Evolutionary conservation across 2,329 filamentous ascomycete genomes (phyloP).

Genomic region (Mycosphaerella sp.): DNA sequence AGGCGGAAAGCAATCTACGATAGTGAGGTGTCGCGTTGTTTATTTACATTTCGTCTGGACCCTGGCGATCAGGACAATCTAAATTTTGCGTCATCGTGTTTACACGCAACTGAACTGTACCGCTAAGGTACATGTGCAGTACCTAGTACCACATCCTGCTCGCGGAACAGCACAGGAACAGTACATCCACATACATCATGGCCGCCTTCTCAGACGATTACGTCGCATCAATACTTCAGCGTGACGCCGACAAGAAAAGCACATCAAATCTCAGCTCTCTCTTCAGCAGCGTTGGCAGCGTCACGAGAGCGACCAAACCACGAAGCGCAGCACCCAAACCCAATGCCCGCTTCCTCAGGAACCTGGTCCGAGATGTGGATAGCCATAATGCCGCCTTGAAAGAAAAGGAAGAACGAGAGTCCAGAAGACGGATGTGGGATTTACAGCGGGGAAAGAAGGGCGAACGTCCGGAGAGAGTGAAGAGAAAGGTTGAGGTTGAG

Average conservation of each 20-base stretch:
- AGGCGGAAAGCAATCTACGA: too few species aligned
- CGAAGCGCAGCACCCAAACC: slow-evolving; percentile 60
- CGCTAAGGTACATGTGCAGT: neutral
- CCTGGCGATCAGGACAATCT: neutral
- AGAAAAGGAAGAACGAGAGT: slow-evolving; percentile 76
- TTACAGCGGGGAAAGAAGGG: slow-evolving; percentile 34
- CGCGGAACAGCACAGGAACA: neutral
- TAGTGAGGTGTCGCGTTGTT: neutral
- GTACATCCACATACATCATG: neutral
- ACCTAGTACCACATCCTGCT: neutral
- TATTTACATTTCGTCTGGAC: neutral
- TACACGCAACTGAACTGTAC: too few species aligned
- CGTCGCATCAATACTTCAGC: slow-evolving; percentile 68
- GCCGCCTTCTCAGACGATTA: slow-evolving; percentile 58
- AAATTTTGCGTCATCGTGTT: neutral
- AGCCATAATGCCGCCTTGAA: slow-evolving; percentile 81
- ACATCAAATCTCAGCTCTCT: neutral
- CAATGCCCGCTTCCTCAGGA: slow-evolving; percentile 81
- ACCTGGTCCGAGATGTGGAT: slow-evolving; percentile 83
- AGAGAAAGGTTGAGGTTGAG: slow-evolving; percentile 1
- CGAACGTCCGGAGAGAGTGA: neutral
- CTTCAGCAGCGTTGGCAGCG: slow-evolving; percentile 2
- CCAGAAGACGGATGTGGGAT: slow-evolving; percentile 60
- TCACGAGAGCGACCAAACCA: slow-evolving; percentile 3
- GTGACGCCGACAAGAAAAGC: slow-evolving; percentile 63